Base-by-base conservation (phyloP, 441 rosid species). In the Adansonia madagascariensis region DNA sequence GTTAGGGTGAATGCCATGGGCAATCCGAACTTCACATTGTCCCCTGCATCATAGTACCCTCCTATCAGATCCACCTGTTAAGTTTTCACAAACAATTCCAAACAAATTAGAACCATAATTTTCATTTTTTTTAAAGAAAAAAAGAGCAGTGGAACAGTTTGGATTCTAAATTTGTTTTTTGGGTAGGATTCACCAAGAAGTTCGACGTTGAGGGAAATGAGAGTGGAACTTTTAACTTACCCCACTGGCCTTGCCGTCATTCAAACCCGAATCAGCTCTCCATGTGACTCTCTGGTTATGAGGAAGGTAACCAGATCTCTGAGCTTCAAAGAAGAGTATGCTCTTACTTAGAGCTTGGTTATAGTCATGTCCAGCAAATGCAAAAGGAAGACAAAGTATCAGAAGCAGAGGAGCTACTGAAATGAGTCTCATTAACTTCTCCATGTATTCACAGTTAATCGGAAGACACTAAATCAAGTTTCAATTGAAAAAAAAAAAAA, bases 251-350 rank as follows among this genome's bases (percentile, higher is more conserved):
- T 94, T 93, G 83, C 98, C 98, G 47, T 96, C 98, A 62, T 78
- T 86, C 52, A 96, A 88, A n/a, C 98, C 98, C 39, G 99, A 96
- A 85, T 92, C 84, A 73, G 92, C 80, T 75, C 99, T 92, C 99
- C 99, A 96, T 31, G 84, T 81, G 82, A 96, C 94, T 80, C 98
- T 91, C 83, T 96, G 99, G 84, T 82, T 89, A 63, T 79, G 85
- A 35, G 99, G 98, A 20, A 96, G 91, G 52, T 82, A 83, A 35
- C 99, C 98, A 78, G 99, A 96, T 86, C 99, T 91, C 81, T 96
- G 99, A 77, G 98, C 98, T 84, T 96, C 98, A 70, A 92, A 96
- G 84, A 96, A 96, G 78, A 94, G 94, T 76, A 96, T 81, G 94
- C 99, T 90, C 81, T 94, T 96, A 8, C 90, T 86, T 3, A 96